These are phyloP conservation scores for Colletotrichum karsti DNA, from an alignment of 2,329 filamentous ascomycete genomes.

Conservation along the genomic window DNA sequence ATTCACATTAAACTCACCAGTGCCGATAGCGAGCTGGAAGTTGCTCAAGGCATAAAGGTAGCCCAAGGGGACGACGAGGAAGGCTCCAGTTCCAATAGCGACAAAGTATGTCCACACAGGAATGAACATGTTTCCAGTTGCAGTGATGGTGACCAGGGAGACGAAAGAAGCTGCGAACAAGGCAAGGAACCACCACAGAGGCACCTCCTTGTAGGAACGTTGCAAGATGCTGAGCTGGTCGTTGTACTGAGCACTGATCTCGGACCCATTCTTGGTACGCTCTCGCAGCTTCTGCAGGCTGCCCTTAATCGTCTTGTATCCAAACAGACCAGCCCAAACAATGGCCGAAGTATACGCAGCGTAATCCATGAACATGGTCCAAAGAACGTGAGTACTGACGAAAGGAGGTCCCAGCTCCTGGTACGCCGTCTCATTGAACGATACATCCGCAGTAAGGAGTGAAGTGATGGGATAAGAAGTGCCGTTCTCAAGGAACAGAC, in stretches of 20 bases:
- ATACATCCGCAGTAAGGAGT: slow-evolving; percentile 50
- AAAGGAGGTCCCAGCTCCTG: slow-evolving; percentile 63
- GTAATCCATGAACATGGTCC: slow-evolving; percentile 44
- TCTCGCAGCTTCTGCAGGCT: slow-evolving; percentile 36
- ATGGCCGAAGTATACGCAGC: slow-evolving; percentile 63
- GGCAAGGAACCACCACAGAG: slow-evolving; percentile 63
- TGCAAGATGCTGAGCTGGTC: slow-evolving; percentile 68
- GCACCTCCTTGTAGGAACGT: slow-evolving; percentile 65
- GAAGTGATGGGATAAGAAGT: slow-evolving; percentile 52
- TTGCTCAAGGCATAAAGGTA: slow-evolving; percentile 70
- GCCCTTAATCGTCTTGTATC: slow-evolving; percentile 43
- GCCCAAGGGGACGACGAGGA: slow-evolving; percentile 64
- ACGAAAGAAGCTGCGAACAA: slow-evolving; percentile 57
- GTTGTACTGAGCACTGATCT: slow-evolving; percentile 57
- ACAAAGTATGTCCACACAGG: slow-evolving; percentile 69
- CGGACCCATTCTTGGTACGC: slow-evolving; percentile 48
- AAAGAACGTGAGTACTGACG: slow-evolving; percentile 40
- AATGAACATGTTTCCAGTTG: slow-evolving; percentile 62
- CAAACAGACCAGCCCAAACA: slow-evolving; percentile 58
- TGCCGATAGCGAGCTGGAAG: slow-evolving; percentile 44
- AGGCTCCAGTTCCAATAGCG: slow-evolving; percentile 60
- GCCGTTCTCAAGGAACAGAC: slow-evolving; percentile 57
- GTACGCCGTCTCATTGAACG: slow-evolving; percentile 69
- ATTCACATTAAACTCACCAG: background rate
- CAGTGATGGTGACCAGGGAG: slow-evolving; percentile 57